Evolutionary conservation across 257 asterid genomes (phyloP), one percentile per base, ranked within the genome.

Genomic region (Eucommia ulmoides): DNA sequence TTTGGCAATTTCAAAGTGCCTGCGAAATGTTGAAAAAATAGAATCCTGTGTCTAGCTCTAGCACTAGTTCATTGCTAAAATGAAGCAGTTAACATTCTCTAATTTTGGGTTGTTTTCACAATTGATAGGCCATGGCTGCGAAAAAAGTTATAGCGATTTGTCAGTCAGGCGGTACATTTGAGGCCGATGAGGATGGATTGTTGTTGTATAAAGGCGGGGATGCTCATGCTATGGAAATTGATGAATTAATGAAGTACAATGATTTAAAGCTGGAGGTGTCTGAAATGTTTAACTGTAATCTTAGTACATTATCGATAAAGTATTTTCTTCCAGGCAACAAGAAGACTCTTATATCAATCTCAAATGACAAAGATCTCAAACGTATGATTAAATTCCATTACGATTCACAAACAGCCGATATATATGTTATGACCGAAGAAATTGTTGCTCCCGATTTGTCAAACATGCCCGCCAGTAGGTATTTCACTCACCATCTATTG

Each of bases 201-300:
- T 74, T 86, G 6, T 66, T 65, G 23, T 89, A 89, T 66, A 75
- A 73, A 73, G 98, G 98, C 11, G 96, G 98, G 42, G 96, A 89
- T 69, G 98, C 98, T 41, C 98, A 85, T 77, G 98, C 98, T 22
- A 89, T 85, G 94, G 98, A 89, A 71, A 72, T 89, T 22, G 94
- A 85, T 54, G 87, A 71, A 50, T 63, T 72, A 53, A 62, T 86
- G 96, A 76, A 74, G 67, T 86, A 71, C 55, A 81, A 69, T 58
- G 87, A 83, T 66, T 81, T 91, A 59, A 83, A 70, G 67, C 19
- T 49, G 41, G 99, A 91, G 84, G 83, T 83, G 45, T 81, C 95
- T 1, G 99, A 91, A 70, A 91, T 91, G 99, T 91, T 81, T 61
- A 83, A 56, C 65, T 67, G 73, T 75, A 74, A 65, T 60, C 64